Percentiles rank a stretch among this genome's conserved stretches.
These are phyloP conservation scores for Lentinula sp. DNA, from an alignment of 768 basidiomycete species.

Conservation along the genomic window DNA sequence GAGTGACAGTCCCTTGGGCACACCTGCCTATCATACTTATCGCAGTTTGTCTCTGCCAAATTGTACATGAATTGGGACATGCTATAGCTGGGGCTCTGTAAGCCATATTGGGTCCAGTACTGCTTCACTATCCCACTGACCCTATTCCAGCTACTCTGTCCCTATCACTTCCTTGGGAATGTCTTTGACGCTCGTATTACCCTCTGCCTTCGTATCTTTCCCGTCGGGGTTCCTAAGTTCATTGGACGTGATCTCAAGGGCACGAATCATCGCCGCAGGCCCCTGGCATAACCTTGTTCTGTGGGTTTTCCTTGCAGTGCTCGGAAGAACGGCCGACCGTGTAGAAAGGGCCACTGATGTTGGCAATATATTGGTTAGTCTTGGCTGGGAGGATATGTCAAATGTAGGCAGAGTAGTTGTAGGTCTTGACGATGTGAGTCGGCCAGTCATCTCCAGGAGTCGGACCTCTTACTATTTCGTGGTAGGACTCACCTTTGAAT, in stretches of 20 bases:
- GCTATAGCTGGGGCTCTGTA: conserved; percentile 71
- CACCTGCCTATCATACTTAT: conserved; percentile 63
- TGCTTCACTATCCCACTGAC: neutral
- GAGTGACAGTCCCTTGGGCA: conserved; percentile 69
- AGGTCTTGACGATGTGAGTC: conserved; percentile 45
- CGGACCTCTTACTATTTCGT: neutral
- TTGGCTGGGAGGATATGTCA: conserved; percentile 52
- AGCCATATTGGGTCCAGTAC: conserved; percentile 18
- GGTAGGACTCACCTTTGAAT: conserved; percentile 58
- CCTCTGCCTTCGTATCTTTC: conserved; percentile 71
- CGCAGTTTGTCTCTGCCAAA: conserved; percentile 57
- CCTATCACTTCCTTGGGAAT: conserved; percentile 57
- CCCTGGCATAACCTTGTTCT: conserved; percentile 73
- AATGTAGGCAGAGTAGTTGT: conserved; percentile 50
- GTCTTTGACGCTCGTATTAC: conserved; percentile 57
- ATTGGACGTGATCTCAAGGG: conserved; percentile 34
- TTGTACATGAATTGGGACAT: conserved; percentile 81
- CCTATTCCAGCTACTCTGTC: conserved; percentile 48
- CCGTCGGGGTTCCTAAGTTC: conserved; percentile 33
- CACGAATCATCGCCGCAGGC: conserved; percentile 68
- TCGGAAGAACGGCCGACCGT: conserved; percentile 20
- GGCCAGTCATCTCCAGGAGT: too few species aligned
- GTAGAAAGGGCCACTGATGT: conserved; percentile 14
- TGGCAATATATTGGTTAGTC: conserved; percentile 21
- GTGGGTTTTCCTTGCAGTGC: conserved; percentile 38